Base-by-base conservation (phyloP, 768 basidiomycete genomes). In the Galerina marginata region DNA sequence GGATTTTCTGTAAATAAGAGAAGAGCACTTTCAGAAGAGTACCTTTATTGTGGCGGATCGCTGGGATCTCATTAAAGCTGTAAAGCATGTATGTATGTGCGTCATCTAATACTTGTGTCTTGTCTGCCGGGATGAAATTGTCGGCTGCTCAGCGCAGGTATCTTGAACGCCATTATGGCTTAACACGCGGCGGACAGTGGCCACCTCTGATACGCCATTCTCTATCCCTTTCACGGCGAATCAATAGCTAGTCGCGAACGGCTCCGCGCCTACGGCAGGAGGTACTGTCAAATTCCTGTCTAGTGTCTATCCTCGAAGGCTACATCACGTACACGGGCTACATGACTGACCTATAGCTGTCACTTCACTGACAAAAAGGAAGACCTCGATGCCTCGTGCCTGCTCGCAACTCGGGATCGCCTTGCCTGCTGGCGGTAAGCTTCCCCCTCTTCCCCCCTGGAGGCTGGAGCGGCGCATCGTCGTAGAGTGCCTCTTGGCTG, bases 41-140 rank as follows among this genome's bases (percentile, higher is more conserved):
- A 47, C 51, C 42, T 55, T 58, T 37, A 38, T 16, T 59, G 62
- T 63, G 62, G 62, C 58, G 62, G 62, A 63, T 63, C 62, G 62
- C 62, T 44, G 15, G 62, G 39, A 26, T 39, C 48, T 53, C 44
- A 38, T 36, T 29, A 36, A 36, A 26, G 43, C 40, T 43, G 58
- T 42, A 44, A 53, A 46, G 43, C 23, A 33, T 59, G 38, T 45
- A 33, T 59, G 38, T 45, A 16, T 25, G 44, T 49, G 59, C 52
- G 42, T 59, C 58, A 53, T 60, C n/a, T 37, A 33, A 20, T 20
- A 20, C 20, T 39, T 46, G 23, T 44, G 20, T 44, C 23, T 37
- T 10, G 45, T 20, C 46, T 57, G 15, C 39, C 20, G 46, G 29
- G 29, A 33, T 7, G 29, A 33, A 33, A 33, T 33, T 33, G 29